Base-by-base conservation (phyloP, 2,329 filamentous ascomycete genomes). In the Alternaria solani region DNA sequence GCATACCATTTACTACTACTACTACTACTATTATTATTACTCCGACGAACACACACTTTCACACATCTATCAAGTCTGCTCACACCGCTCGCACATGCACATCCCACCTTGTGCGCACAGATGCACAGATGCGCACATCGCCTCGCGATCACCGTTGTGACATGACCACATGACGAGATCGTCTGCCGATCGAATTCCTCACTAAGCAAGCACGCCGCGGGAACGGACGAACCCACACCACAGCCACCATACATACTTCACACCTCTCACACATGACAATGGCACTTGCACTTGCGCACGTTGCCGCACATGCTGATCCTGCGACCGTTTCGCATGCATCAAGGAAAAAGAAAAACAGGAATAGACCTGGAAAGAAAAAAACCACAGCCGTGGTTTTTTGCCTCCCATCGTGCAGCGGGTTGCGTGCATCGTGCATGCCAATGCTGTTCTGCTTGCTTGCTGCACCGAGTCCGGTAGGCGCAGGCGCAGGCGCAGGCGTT, bases 151-250 rank as follows among this genome's bases (percentile, higher is more conserved):
- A 52, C 18, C 34, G 38, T 23, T 25, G 38, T 41, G 38, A 41
- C 49, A 20, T 8, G 34, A 16, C 25, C 49, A 52, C 41, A 26
- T 52, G 49, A 52, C 38, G 28, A 7, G 36, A 52, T 52, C 49
- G 36, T 30, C 38, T 32, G 49, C n/a, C 36, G 49, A 52, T 52
- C 36, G 11, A 30, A 16, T 16, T 16, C 14, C 14, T 9, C 28
- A 7, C 28, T 30, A 9, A 14, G 11, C 14, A 2, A 16, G 32
- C 32, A 34, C 28, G 30, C 44, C 6, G 48, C 48, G 48, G 48
- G 20, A 23, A 23, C 20, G 20, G 32, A 38, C 48, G 25, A 41
- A 5, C 25, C 49, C 28, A 41, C 36, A 52, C 49, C 28, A 41
- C 36, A 52, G 38, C 49, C 36, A 30, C 38, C 38, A 26, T 16